These are phyloP conservation scores for Aegilops tauschii DNA, from an alignment of 176 grass and related monocot genomes.

Conservation along the genomic window DNA sequence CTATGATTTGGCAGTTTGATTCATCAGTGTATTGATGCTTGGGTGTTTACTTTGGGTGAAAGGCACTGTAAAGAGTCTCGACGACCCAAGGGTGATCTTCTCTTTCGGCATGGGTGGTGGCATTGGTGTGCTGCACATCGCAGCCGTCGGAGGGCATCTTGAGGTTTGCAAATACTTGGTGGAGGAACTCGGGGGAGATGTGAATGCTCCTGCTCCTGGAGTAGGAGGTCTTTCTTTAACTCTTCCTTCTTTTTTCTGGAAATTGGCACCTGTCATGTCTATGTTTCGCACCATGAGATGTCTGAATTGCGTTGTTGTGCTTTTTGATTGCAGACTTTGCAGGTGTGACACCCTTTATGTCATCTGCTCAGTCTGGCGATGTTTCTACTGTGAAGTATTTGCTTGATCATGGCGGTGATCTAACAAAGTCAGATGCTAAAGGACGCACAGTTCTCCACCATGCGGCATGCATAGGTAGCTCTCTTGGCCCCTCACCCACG, in stretches of 20 bases:
- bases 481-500: neutral
- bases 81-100: neutral
- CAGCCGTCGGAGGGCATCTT: constrained; percentile 9
- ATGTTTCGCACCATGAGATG: neutral
- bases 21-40: neutral
- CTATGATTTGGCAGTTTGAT: neutral
- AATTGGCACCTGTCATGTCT: neutral
- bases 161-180: constrained; percentile 42
- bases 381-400: constrained; percentile 25
- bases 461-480: neutral
- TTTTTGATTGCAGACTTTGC: neutral
- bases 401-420: constrained; percentile 33
- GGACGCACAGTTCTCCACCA: constrained; percentile 24
- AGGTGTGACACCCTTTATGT: constrained; percentile 24
- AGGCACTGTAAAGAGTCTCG: neutral
- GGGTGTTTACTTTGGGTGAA: neutral
- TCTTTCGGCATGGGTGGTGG: neutral
- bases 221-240: neutral
- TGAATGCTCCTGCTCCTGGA: constrained; percentile 6
- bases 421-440: constrained; percentile 3
- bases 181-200: constrained; percentile 29
- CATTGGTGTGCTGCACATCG: neutral
- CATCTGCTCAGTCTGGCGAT: constrained; percentile 10
- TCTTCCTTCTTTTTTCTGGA: neutral
- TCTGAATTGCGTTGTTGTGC: neutral